Base-by-base conservation (phyloP, 2,329 filamentous ascomycete genomes). In the Lachnellula cervina region DNA sequence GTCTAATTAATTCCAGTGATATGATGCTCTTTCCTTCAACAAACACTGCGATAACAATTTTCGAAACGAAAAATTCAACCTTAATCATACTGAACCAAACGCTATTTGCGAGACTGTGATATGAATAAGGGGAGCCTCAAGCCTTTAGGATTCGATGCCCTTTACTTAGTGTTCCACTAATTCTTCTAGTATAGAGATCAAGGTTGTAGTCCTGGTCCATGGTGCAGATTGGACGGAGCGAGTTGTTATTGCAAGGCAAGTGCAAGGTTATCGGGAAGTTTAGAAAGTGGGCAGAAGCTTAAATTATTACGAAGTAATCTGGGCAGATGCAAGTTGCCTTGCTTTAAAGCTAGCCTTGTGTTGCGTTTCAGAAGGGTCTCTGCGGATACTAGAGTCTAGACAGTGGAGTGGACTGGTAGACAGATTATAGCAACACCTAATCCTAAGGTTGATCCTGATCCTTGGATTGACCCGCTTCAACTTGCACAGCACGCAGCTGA, bases 151-250 rank as follows among this genome's bases (percentile, higher is more conserved):
- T 32, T 32, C 28, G 9, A 32, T 32, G 11, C 28, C 9, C 4
- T 11, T 2, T 2, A 32, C 28, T 32, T 9, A 9, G 28, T 28
- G 25, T 25, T 25, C 25, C 28, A 32, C 8, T 28, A 28, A 28
- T 7, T n/a, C n/a, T n/a, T n/a, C n/a, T n/a, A n/a, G n/a, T n/a
- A n/a, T n/a, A n/a, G 21, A 44, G 46, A 61, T 59, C 54, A 61
- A 56, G 59, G 46, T 55, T 59, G 23, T 52, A 37, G 45, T 44
- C 19, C 42, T 0, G 5, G 17, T 23, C 17, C 19, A 19, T 7
- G 21, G 25, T 21, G n/a, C 11, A 62, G 56, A 62, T 59, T 59
- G 56, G 56, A 54, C 52, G 54, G 51, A 49, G 25, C 37, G 16
- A 50, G 46, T 49, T 48, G 53, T 55, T 48, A 44, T 14, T 9